phyloP scores from a whole-genome alignment of 2,329 filamentous ascomycete genomes.

The Aspergillus floridensis region DNA sequence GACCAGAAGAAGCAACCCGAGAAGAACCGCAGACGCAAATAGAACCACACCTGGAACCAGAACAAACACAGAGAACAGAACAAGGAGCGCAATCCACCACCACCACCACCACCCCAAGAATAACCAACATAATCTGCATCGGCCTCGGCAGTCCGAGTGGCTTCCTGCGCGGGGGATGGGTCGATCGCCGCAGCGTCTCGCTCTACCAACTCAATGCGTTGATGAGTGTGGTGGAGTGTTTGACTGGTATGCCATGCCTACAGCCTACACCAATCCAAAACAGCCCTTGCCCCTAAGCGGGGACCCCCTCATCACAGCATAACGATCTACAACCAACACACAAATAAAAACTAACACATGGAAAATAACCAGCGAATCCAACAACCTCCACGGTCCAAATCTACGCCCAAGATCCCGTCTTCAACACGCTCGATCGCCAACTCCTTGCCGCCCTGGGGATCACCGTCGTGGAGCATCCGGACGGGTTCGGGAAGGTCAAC shows the following conservation, averaged over 20 bases:
- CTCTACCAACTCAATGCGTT: conserved; percentile 43
- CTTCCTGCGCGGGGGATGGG: conserved; percentile 42
- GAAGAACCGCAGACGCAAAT: neutral
- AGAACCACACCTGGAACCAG: neutral
- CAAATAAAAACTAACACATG: neutral
- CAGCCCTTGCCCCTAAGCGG: neutral
- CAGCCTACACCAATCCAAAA: neutral
- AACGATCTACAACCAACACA: too few relatives aligned
- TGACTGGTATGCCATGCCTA: conserved; percentile 16
- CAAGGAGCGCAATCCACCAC: too few relatives aligned
- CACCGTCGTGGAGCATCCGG: conserved; percentile 48
- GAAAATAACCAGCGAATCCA: neutral
- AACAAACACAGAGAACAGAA: too few relatives aligned
- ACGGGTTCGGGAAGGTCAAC: conserved; percentile 53
- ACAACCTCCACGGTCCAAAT: conserved; percentile 24
- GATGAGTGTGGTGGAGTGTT: conserved; percentile 26
- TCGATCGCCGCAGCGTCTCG: conserved; percentile 41
- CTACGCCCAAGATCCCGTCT: conserved; percentile 58
- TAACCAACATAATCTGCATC: conserved; percentile 31
- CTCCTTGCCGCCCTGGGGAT: conserved; percentile 39
- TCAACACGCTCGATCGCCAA: conserved; percentile 41
- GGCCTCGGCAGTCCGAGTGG: conserved; percentile 44
- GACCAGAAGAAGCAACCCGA: neutral
- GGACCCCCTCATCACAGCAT: neutral
- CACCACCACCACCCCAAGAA: neutral